Evolutionary conservation across 2,329 filamentous ascomycete species (phyloP).

Genomic region (Trichoderma hamatum): DNA sequence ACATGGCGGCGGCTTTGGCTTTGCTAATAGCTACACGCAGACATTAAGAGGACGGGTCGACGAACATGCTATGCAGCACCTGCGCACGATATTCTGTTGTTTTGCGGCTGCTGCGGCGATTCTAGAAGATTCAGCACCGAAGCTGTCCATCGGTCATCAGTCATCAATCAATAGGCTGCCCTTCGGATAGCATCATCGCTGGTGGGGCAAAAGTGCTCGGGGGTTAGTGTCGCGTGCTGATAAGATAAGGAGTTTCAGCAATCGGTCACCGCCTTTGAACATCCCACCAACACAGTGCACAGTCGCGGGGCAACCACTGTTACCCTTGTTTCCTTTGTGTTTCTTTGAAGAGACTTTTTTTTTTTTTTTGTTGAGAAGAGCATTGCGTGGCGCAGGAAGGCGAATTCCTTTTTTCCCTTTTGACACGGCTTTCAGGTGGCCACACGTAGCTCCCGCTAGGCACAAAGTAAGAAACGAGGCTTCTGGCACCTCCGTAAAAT

Average conservation of each 20-base stretch:
- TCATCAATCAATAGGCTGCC: conserved; percentile 7
- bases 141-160: conserved; percentile 26
- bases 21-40: conserved; percentile 18
- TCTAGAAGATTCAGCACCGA: conserved; percentile 29
- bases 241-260: conserved; percentile 27
- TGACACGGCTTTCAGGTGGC: neutral
- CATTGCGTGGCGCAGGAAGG: neutral
- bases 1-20: conserved; percentile 60
- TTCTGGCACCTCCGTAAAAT: conserved; percentile 1
- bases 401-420: neutral
- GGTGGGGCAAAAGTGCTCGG: conserved; percentile 19
- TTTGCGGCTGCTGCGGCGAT: conserved; percentile 10
- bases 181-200: conserved; percentile 26
- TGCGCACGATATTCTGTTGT: neutral
- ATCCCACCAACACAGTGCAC: conserved; percentile 24
- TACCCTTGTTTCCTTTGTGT: conserved; percentile 11
- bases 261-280: conserved; percentile 25
- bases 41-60: conserved; percentile 6
- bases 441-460: neutral
- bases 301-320: neutral
- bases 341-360: neutral
- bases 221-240: conserved; percentile 27
- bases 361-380: neutral
- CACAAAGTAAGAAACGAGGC: conserved; percentile 4
- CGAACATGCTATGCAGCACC: conserved; percentile 12